These are phyloP conservation scores for Ophiocordyceps polyrhachis-furcata DNA, from an alignment of 2,329 filamentous ascomycete species.

Conservation along the genomic window DNA sequence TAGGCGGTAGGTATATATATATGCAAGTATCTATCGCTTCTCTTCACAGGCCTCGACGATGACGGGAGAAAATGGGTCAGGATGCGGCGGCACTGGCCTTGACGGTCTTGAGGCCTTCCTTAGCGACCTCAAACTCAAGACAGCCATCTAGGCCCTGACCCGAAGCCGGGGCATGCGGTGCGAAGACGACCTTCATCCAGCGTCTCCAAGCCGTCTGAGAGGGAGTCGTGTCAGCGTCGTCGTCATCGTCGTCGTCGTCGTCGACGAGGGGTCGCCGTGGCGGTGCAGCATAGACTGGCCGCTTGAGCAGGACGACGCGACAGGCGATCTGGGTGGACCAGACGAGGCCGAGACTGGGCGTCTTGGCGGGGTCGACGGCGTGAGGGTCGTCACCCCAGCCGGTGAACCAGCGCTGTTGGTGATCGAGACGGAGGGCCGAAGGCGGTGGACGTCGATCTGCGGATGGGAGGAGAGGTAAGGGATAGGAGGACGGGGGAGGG, in stretches of 20 bases:
- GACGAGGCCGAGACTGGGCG: constrained; percentile 68
- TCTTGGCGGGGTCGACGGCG: constrained; percentile 42
- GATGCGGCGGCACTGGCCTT: neutral
- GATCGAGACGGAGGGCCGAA: constrained; percentile 52
- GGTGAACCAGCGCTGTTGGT: constrained; percentile 89
- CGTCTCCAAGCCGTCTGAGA: constrained; percentile 45
- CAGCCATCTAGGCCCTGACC: constrained; percentile 29
- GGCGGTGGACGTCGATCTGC: constrained; percentile 14
- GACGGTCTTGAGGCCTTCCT: constrained; percentile 35
- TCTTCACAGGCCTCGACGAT: constrained; percentile 20
- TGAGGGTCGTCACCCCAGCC: constrained; percentile 67
- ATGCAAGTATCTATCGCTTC: no score
- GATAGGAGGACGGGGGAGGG: no score
- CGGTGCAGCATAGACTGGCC: constrained; percentile 32
- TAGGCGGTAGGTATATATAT: no score
- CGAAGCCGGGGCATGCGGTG: constrained; percentile 47
- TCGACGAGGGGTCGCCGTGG: constrained; percentile 6
- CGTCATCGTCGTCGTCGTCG: constrained; percentile 19
- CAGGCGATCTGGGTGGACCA: constrained; percentile 82
- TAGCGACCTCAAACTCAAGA: constrained; percentile 58
- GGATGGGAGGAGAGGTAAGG: constrained; percentile 10
- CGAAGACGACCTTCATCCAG: constrained; percentile 81
- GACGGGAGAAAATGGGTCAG: constrained; percentile 38
- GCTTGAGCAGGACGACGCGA: constrained; percentile 64
- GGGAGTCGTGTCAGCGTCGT: constrained; percentile 21